Base-by-base conservation (phyloP, 2,329 filamentous ascomycete genomes). In the Xylaria sp. region DNA sequence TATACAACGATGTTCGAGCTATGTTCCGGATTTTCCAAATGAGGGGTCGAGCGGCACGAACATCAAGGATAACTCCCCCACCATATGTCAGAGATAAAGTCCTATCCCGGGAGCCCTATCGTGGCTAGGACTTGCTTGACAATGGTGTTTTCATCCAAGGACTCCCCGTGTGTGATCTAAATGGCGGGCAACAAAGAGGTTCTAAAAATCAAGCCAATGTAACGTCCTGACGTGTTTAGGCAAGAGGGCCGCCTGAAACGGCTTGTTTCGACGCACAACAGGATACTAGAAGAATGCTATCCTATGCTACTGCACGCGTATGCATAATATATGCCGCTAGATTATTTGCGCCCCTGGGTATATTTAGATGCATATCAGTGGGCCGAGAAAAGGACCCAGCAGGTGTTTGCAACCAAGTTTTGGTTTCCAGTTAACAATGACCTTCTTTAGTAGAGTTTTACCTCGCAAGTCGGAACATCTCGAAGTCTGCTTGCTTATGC, bases 61-160 rank as follows among this genome's bases (percentile, higher is more conserved):
- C 51, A 33, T 33, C 51, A 55, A 18, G 33, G 33, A 7, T 31
- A 25, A 28, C 5, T 31, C 25, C 49, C 12, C 49, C 49, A 54
- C 51, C 51, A 55, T 20, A 15, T 36, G 10, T 55, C 51, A 28
- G 51, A 55, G 28, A 36, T 55, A 55, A 55, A 23, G 28, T 28
- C 18, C 25, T 52, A 25, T 52, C 49, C 25, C 23, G 25, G 48
- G 13, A 1, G 8, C 48, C 48, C 5, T 51, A 23, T 51, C 20
- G 4, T 52, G 23, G 23, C 23, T 55, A 20, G 18, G 33, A 20
- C 51, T 31, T 55, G 51, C n/a, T 18, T 36, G 51, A 55, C 51
- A 28, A 28, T 36, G 20, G 28, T 23, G 33, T 10, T 55, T 33
- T 33, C 6, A 55, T 55, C 1, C 51, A 23, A 33, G 10, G 8